Evolutionary conservation across 2,329 filamentous ascomycete genomes (phyloP).

Genomic region (Beauveria caledonica): DNA sequence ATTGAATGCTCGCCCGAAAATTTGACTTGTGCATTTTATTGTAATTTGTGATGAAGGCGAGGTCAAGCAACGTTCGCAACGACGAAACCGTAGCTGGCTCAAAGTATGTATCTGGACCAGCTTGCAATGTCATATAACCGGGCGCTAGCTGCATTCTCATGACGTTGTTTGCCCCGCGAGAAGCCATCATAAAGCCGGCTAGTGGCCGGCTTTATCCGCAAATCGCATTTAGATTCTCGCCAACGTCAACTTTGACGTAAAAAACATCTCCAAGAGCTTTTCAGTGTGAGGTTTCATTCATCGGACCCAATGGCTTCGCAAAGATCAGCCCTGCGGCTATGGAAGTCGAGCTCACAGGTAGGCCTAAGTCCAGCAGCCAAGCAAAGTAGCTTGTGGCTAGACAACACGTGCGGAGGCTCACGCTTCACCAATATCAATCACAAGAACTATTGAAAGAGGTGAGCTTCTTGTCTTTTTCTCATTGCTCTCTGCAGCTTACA

Average conservation of each 20-base stretch:
- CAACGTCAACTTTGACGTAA: not conserved
- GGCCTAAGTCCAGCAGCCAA: not conserved
- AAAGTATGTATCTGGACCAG: not conserved
- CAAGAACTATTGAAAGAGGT: slow-evolving; percentile 21
- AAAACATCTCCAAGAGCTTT: not conserved
- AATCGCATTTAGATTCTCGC: not conserved
- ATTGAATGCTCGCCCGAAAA: not conserved
- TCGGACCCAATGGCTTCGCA: not conserved
- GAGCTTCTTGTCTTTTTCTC: not conserved
- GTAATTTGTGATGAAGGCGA: not conserved
- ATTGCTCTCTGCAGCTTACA: not conserved
- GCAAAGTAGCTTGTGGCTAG: not conserved
- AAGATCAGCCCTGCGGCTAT: not conserved
- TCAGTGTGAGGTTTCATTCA: not conserved
- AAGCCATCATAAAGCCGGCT: slow-evolving; percentile 9
- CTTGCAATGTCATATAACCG: slow-evolving; percentile 4
- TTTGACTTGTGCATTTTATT: not conserved
- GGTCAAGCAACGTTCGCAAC: not conserved
- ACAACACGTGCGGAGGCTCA: slow-evolving; percentile 16
- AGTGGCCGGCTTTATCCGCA: not conserved
- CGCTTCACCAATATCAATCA: slow-evolving; percentile 22
- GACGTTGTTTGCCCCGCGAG: not conserved
- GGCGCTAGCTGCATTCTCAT: not conserved
- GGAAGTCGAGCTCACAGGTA: slow-evolving; percentile 6
- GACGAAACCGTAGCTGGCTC: not conserved